phyloP scores from a whole-genome alignment of 78 protist species.

The Dictyostelium intermedium region DNA sequence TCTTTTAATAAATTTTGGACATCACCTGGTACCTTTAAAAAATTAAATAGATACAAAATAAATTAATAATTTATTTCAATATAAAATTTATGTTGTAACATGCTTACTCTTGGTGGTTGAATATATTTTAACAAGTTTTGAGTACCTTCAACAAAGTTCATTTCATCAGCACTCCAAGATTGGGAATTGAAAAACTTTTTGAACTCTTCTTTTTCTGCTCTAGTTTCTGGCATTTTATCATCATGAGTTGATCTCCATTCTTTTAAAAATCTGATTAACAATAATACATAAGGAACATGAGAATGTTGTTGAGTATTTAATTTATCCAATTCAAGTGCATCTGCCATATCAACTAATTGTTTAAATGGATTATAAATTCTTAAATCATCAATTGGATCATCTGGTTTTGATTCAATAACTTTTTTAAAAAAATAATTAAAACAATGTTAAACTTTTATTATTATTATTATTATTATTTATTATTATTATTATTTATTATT shows the following conservation, averaged over 20 bases:
- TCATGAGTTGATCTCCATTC: slow-evolving; percentile 60
- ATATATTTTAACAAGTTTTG: slow-evolving; percentile 45
- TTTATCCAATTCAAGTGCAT: slow-evolving; percentile 15
- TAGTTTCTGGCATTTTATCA: slow-evolving; percentile 53
- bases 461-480: not conserved
- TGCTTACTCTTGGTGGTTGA: slow-evolving; percentile 53
- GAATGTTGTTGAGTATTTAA: slow-evolving; percentile 63
- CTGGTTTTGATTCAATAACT: slow-evolving; percentile 88
- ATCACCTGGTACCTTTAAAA: slow-evolving; percentile 55
- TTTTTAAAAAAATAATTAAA: not conserved
- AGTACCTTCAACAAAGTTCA: slow-evolving; percentile 84
- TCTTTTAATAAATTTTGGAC: slow-evolving; percentile 60
- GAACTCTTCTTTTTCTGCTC: slow-evolving; percentile 84
- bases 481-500: too few species aligned
- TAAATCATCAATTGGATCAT: slow-evolving; percentile 82
- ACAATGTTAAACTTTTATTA: not conserved
- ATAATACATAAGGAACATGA: slow-evolving; percentile 84
- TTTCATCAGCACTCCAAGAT: slow-evolving; percentile 38
- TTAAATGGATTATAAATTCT: slow-evolving; percentile 83
- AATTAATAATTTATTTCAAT: not conserved
- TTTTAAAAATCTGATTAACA: slow-evolving; percentile 41
- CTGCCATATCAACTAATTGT: slow-evolving; percentile 54
- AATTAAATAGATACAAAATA: not conserved
- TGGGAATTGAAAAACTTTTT: slow-evolving; percentile 38
- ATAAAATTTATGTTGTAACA: too few species aligned